phyloP scores from a whole-genome alignment of 371 early-diverging fungal genomes.

The Circinella umbellata region DNA sequence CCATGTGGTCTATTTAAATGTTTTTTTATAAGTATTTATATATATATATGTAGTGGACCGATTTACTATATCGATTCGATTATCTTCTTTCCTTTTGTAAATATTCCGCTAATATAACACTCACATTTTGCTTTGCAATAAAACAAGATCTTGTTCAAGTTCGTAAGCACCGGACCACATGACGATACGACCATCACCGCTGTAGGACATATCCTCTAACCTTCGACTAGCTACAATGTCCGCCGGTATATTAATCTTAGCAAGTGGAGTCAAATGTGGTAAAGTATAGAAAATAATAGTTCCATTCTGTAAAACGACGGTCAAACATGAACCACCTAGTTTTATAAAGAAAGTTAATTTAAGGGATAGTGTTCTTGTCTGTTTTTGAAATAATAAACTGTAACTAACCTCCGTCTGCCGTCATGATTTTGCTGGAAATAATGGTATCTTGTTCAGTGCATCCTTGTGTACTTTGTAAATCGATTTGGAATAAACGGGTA shows the following conservation, averaged over 20 bases:
- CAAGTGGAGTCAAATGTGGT: constrained; percentile 32
- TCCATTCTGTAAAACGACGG: constrained; percentile 30
- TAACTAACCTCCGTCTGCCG: constrained; percentile 23
- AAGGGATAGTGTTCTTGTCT: no score
- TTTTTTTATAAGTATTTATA: no score
- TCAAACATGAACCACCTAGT: constrained; percentile 30
- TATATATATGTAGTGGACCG: no score
- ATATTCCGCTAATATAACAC: constrained; percentile 9
- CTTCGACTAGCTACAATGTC: constrained; percentile 7
- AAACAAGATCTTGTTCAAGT: constrained; percentile 42
- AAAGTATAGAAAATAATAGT: constrained; percentile 30
- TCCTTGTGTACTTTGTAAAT: constrained; percentile 17
- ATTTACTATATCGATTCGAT: no score
- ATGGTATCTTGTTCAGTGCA: constrained; percentile 18
- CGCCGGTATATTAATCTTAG: constrained; percentile 14
- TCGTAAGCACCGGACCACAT: constrained; percentile 53
- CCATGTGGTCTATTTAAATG: constrained; percentile 24
- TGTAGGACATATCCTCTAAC: constrained; percentile 36
- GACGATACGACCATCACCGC: constrained; percentile 54
- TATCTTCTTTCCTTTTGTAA: no score
- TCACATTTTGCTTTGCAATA: constrained; percentile 40
- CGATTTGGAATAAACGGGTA: constrained; percentile 30
- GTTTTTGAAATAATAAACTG: no score
- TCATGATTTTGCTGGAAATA: constrained; percentile 26
- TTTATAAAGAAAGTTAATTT: neutral